phyloP scores from a whole-genome alignment of 2,329 filamentous ascomycete genomes.

The Arthrobotrys pseudoclavata region DNA sequence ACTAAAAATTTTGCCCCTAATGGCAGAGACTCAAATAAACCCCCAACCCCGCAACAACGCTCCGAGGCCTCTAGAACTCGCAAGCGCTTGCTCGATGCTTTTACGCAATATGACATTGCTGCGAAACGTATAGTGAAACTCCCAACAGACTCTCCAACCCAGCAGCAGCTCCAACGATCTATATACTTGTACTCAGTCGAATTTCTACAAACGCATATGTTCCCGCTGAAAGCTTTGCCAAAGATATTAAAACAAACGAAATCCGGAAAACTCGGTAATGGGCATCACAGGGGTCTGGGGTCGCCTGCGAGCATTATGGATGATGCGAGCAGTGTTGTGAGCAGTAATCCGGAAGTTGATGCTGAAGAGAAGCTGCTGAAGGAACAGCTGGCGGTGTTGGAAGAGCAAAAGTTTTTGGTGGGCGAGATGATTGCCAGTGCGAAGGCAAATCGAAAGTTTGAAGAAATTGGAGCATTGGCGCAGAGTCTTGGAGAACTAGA shows the following conservation, averaged over 20 bases:
- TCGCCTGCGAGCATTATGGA: constrained; percentile 49
- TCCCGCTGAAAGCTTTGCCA: constrained; percentile 83
- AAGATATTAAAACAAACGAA: constrained; percentile 71
- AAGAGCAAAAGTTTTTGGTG: constrained; percentile 92
- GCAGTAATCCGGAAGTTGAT: constrained; percentile 77
- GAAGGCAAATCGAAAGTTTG: constrained; percentile 81
- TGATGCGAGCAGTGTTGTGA: constrained; percentile 68
- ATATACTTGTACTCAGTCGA: constrained; percentile 84
- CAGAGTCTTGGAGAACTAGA: constrained; percentile 86
- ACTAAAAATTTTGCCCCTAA: background rate
- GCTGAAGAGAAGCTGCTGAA: constrained; percentile 85
- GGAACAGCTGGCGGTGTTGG: constrained; percentile 84
- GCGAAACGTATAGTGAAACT: constrained; percentile 85
- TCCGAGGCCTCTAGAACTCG: constrained; percentile 88
- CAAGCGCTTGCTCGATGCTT: constrained; percentile 89
- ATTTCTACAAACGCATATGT: constrained; percentile 91
- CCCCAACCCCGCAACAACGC: constrained; percentile 76
- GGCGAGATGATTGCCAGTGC: constrained; percentile 85
- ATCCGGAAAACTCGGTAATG: constrained; percentile 29
- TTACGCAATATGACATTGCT: constrained; percentile 86
- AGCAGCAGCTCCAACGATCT: constrained; percentile 81
- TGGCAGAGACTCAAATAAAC: constrained; percentile 64
- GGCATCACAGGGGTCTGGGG: constrained; percentile 45
- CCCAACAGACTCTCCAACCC: constrained; percentile 78
- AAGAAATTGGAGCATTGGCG: constrained; percentile 84